These are phyloP conservation scores for Coemansia sp. DNA, from an alignment of 192 early-diverging fungal genomes.

Conservation along the genomic window DNA sequence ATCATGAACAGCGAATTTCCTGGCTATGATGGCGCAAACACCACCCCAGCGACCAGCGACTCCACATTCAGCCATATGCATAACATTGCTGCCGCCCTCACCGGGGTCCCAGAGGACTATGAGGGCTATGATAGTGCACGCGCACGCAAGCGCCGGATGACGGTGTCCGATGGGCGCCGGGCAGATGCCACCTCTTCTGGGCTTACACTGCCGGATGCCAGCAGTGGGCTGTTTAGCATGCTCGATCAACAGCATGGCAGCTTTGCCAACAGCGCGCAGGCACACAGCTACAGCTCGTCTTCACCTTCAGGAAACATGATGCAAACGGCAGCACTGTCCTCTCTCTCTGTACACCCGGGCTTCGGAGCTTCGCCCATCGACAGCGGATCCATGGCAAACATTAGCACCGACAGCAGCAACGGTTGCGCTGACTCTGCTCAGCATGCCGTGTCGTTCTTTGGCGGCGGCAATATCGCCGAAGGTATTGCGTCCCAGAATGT, in stretches of 20 bases:
- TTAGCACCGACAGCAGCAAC: constrained; percentile 4
- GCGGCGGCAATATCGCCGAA: background rate
- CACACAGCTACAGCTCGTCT: background rate
- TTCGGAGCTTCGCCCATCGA: constrained; percentile 28
- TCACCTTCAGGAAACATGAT: constrained; percentile 1
- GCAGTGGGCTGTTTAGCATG: constrained; percentile 42
- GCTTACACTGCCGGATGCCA: constrained; percentile 25
- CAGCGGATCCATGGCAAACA: constrained; percentile 15
- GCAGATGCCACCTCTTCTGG: constrained; percentile 13
- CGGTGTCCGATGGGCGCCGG: constrained; percentile 47
- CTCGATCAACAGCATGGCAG: constrained; percentile 35
- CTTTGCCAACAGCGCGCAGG: constrained; percentile 4
- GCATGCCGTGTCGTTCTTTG: constrained; percentile 16
- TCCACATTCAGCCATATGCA: constrained; percentile 22
- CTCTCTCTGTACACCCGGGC: constrained; percentile 33
- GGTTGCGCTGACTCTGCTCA: background rate
- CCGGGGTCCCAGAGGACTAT: constrained; percentile 38
- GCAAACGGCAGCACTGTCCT: constrained; percentile 18
- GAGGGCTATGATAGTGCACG: constrained; percentile 52
- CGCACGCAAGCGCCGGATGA: constrained; percentile 51
- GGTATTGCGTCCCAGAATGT: constrained; percentile 1
- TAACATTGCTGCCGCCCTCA: constrained; percentile 26
- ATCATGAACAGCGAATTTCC: constrained; percentile 55
- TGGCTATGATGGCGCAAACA: constrained; percentile 41
- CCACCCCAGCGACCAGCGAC: constrained; percentile 27